These are phyloP conservation scores for Pulveroboletus sp. DNA, from an alignment of 1,284 basidiomycete genomes.

Conservation along the genomic window DNA sequence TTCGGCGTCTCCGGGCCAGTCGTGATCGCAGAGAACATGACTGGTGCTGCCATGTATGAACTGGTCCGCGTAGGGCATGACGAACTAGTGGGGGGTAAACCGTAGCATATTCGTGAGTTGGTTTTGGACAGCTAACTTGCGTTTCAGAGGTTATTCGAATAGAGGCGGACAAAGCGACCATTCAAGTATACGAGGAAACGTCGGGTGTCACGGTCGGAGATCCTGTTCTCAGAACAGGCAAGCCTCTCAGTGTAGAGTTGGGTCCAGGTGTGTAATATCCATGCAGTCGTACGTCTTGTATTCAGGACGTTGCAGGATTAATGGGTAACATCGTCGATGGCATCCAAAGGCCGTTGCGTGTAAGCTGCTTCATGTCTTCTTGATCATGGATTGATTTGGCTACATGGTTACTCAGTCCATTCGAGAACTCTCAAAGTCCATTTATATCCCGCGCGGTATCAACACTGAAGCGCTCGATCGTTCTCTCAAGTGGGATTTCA, in stretches of 20 bases:
- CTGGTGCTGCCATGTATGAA: constrained; percentile 96
- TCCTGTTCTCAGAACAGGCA: constrained; percentile 95
- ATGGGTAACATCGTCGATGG: constrained; percentile 99
- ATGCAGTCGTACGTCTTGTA: background rate
- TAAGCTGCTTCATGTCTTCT: constrained; percentile 40
- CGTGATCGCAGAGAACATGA: constrained; percentile 96
- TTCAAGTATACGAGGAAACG: constrained; percentile 99
- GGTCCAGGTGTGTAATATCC: constrained; percentile 72
- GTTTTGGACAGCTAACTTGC: constrained; percentile 19
- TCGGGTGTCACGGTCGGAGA: constrained; percentile 98
- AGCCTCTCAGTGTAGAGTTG: constrained; percentile 96
- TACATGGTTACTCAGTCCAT: constrained; percentile 65
- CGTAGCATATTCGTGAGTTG: constrained; percentile 4
- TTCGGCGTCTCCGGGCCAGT: constrained; percentile 96
- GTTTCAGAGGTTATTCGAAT: constrained; percentile 92
- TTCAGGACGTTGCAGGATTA: constrained; percentile 56
- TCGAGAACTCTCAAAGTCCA: constrained; percentile 94
- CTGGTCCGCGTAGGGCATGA: constrained; percentile 95
- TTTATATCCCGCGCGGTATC: constrained; percentile 98
- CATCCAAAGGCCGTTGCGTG: constrained; percentile 89
- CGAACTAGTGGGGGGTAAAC: constrained; percentile 88
- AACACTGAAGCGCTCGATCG: constrained; percentile 96
- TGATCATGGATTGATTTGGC: constrained; percentile 15
- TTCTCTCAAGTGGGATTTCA: constrained; percentile 93
- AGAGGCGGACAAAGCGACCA: constrained; percentile 95